These are phyloP conservation scores for Polychaeton citri DNA, from an alignment of 2,329 filamentous ascomycete species.

Conservation along the genomic window DNA sequence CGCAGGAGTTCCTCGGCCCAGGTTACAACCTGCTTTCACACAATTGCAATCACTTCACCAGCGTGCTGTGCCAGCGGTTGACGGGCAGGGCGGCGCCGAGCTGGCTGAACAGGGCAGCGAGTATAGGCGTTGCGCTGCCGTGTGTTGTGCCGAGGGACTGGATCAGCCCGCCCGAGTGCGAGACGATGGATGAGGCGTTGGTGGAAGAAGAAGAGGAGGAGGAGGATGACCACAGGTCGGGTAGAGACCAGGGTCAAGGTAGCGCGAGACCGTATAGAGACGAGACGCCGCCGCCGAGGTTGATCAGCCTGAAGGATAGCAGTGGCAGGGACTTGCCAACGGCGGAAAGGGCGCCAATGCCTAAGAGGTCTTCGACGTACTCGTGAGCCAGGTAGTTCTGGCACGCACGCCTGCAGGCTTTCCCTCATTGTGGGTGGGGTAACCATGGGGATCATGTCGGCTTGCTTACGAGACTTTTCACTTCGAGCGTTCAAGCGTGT, in stretches of 20 bases:
- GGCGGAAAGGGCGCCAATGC: slow-evolving; percentile 32
- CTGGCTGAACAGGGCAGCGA: slow-evolving; percentile 77
- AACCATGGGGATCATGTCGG: too few species aligned
- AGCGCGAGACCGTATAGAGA: slow-evolving; percentile 10
- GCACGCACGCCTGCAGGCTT: too few species aligned
- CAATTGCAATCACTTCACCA: slow-evolving; percentile 85
- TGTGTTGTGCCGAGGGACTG: slow-evolving; percentile 74
- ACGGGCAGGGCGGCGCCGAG: slow-evolving; percentile 56
- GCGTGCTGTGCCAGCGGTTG: slow-evolving; percentile 58
- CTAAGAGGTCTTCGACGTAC: slow-evolving; percentile 8
- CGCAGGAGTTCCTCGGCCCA: slow-evolving; percentile 59
- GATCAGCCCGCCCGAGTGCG: slow-evolving; percentile 66
- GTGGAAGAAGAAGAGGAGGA: slow-evolving; percentile 39
- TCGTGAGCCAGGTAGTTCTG: too few species aligned
- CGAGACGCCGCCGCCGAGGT: slow-evolving; percentile 14
- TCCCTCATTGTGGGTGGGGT: too few species aligned
- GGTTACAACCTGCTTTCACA: slow-evolving; percentile 69
- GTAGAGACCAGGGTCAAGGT: slow-evolving; percentile 9
- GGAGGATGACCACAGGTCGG: slow-evolving; percentile 4
- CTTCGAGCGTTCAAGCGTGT: too few species aligned
- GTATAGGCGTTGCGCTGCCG: slow-evolving; percentile 65
- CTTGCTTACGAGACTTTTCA: too few species aligned
- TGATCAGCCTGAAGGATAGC: slow-evolving; percentile 24
- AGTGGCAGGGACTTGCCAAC: slow-evolving; percentile 29
- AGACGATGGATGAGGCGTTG: slow-evolving; percentile 57